phyloP scores from a whole-genome alignment of 441 rosid genomes.

The Croton setiger region DNA sequence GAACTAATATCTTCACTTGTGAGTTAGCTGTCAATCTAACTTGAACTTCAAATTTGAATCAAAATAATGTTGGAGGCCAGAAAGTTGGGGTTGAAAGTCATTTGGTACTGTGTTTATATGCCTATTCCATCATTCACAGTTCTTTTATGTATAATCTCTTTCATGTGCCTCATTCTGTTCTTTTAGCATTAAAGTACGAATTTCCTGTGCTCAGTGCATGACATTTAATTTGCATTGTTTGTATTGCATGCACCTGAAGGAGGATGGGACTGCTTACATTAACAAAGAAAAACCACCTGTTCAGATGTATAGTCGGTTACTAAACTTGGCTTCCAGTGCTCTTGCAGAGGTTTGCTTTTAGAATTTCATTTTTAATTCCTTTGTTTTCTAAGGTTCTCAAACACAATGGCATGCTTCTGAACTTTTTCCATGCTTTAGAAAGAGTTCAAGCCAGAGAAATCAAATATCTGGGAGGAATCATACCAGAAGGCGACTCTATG shows the following conservation, averaged over 20 bases:
- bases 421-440: slow-evolving; percentile 37
- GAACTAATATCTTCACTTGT: neutral
- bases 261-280: slow-evolving; percentile 22
- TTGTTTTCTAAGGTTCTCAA: neutral
- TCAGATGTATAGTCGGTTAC: slow-evolving; percentile 66
- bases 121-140: neutral
- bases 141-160: no score
- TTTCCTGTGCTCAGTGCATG: slow-evolving; percentile 1
- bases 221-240: neutral
- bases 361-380: slow-evolving; percentile 2
- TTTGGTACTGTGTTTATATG: neutral
- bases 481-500: slow-evolving; percentile 48
- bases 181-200: neutral
- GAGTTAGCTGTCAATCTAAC: neutral
- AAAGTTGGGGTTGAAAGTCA: neutral
- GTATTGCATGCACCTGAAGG: slow-evolving; percentile 26
- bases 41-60: neutral
- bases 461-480: slow-evolving; percentile 56
- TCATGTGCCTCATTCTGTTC: neutral
- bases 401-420: slow-evolving; percentile 16
- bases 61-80: neutral
- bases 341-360: slow-evolving; percentile 58
- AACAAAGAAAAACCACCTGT: slow-evolving; percentile 43
- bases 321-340: slow-evolving; percentile 59
- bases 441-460: slow-evolving; percentile 45